Evolutionary conservation across 2,329 filamentous ascomycete genomes (phyloP).

Genomic region (Aspergillus arachidicola): DNA sequence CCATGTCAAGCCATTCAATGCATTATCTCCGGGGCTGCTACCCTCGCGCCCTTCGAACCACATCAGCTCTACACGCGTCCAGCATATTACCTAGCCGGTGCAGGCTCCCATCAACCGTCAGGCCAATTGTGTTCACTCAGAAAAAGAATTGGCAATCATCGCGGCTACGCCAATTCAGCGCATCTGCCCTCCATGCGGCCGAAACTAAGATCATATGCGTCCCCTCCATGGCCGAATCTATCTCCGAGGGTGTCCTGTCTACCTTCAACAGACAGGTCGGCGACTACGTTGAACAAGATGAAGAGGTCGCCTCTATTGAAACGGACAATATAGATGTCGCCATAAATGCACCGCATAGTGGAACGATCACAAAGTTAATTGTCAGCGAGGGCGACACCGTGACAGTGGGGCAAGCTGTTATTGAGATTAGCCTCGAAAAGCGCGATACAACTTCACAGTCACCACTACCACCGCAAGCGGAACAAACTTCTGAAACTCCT

Average conservation of each 20-base stretch:
- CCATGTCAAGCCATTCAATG: not conserved
- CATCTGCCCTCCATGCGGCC: not conserved
- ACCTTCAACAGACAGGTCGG: not conserved
- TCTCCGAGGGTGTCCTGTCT: not conserved
- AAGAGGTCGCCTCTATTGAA: not conserved
- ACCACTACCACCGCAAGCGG: not conserved
- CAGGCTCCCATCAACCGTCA: not conserved
- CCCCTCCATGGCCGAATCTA: slow-evolving; percentile 1
- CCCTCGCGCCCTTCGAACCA: not conserved
- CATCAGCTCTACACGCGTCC: not conserved
- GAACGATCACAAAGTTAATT: not conserved
- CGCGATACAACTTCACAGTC: not conserved
- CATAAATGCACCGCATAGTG: not conserved
- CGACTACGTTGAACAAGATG: not conserved
- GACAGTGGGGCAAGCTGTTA: not conserved
- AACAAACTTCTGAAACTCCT: not conserved
- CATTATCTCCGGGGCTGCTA: not conserved
- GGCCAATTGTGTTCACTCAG: not conserved
- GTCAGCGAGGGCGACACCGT: not conserved
- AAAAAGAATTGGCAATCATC: not conserved
- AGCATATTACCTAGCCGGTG: not conserved
- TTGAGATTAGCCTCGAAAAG: not conserved
- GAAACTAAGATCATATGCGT: not conserved
- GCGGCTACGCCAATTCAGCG: not conserved
- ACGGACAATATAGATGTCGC: not conserved